phyloP scores from a whole-genome alignment of 2,329 filamentous ascomycete genomes.

The Colletotrichum acutatum region DNA sequence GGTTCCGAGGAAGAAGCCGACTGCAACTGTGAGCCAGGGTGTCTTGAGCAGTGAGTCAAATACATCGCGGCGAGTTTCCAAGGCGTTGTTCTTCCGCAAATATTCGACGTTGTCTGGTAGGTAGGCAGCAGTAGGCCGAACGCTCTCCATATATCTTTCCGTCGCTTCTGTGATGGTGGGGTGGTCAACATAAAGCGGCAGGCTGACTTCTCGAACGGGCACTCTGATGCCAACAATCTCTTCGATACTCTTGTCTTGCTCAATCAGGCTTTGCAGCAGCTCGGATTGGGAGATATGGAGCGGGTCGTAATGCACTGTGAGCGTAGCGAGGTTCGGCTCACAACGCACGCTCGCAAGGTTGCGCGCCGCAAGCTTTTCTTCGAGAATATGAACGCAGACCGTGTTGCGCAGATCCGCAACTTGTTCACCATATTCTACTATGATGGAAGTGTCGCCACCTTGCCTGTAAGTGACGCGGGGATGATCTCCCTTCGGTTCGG shows the following conservation, averaged over 20 bases:
- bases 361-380: constrained; percentile 20
- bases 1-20: constrained; percentile 50
- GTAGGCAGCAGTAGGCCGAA: constrained; percentile 68
- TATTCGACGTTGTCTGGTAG: constrained; percentile 70
- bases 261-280: neutral
- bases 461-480: constrained; percentile 53
- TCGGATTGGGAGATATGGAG: constrained; percentile 30
- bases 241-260: constrained; percentile 19
- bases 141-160: constrained; percentile 68
- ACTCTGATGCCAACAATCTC: constrained; percentile 35
- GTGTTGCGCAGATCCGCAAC: constrained; percentile 65
- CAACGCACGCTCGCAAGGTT: constrained; percentile 24
- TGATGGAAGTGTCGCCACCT: constrained; percentile 61
- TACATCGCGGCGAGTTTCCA: constrained; percentile 44
- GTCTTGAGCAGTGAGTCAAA: constrained; percentile 47
- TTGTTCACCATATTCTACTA: constrained; percentile 68
- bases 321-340: constrained; percentile 37
- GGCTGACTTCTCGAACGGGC: constrained; percentile 40
- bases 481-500: constrained; percentile 41
- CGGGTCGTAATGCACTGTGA: constrained; percentile 38
- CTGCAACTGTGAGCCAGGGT: constrained; percentile 44
- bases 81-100: constrained; percentile 48
- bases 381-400: constrained; percentile 38
- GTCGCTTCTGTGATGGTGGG: constrained; percentile 55
- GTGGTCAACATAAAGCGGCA: constrained; percentile 46